Conservation (phyloP, 2,329 filamentous ascomycete genomes). For the Lachnellula hyalina region DNA sequence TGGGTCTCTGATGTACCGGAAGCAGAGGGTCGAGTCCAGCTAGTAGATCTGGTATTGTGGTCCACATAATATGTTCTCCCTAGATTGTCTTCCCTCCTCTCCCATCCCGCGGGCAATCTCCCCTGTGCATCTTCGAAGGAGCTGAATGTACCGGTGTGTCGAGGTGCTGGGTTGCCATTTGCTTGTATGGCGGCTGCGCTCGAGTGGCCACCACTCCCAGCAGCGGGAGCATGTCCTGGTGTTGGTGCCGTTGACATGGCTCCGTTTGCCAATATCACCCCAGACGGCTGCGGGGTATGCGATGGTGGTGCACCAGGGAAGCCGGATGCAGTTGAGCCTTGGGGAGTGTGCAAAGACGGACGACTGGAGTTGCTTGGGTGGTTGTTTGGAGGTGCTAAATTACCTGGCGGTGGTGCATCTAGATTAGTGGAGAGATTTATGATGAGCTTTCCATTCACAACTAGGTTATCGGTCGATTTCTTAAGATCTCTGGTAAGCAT, state of each 20-base stretch:
- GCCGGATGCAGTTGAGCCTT: slow-evolving; percentile 25
- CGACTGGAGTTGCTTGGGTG: slow-evolving; percentile 25
- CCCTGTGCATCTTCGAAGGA: slow-evolving; percentile 97
- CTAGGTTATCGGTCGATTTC: slow-evolving; percentile 95
- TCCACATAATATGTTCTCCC: slow-evolving; percentile 98
- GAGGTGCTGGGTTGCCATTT: slow-evolving; percentile 18
- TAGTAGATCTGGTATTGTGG: slow-evolving; percentile 93
- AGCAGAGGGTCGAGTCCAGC: slow-evolving; percentile 86
- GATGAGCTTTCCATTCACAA: slow-evolving; percentile 96
- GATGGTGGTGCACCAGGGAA: slow-evolving; percentile 33
- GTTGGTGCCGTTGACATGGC: slow-evolving; percentile 26
- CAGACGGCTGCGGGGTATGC: slow-evolving; percentile 25
- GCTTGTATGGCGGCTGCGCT: slow-evolving; percentile 15
- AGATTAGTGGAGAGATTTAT: slow-evolving; percentile 94
- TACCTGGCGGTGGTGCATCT: slow-evolving; percentile 56
- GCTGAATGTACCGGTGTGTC: slow-evolving; percentile 57
- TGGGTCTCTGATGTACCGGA: slow-evolving; percentile 71
- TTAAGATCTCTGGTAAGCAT: slow-evolving; percentile 98
- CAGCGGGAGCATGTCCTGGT: slow-evolving; percentile 31
- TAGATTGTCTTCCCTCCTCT: slow-evolving; percentile 89
- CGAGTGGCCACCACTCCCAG: slow-evolving; percentile 27
- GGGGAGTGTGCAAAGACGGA: slow-evolving; percentile 29
- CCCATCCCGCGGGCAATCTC: slow-evolving; percentile 87
- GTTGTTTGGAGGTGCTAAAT: slow-evolving; percentile 24
- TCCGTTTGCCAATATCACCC: slow-evolving; percentile 29